Evolutionary conservation across 192 early-diverging fungal species (phyloP).

Genomic region (Coemansia sp.): DNA sequence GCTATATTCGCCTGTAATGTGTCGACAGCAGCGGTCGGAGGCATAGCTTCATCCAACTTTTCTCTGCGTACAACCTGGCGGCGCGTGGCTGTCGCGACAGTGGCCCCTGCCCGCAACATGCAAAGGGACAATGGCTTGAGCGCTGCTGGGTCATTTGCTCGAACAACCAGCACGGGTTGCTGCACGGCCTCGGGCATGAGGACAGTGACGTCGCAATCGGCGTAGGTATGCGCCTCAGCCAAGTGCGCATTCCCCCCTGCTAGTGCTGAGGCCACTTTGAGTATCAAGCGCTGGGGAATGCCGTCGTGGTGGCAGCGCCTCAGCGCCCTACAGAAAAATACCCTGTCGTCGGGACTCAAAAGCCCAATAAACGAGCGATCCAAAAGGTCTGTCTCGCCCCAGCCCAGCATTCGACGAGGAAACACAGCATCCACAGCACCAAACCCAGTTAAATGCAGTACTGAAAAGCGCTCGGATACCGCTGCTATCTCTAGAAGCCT

Average conservation of each 20-base stretch:
- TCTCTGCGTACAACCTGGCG: slow-evolving; percentile 18
- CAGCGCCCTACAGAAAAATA: slow-evolving; percentile 44
- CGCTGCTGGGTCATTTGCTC: slow-evolving; percentile 32
- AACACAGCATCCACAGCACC: slow-evolving; percentile 49
- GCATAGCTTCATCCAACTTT: slow-evolving; percentile 10
- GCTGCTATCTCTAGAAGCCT: slow-evolving; percentile 27
- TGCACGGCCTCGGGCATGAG: slow-evolving; percentile 49
- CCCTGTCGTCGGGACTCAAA: slow-evolving; percentile 39
- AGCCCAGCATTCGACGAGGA: slow-evolving; percentile 48
- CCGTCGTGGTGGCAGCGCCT: slow-evolving; percentile 43
- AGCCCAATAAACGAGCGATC: slow-evolving; percentile 51
- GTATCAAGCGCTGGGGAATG: slow-evolving; percentile 43
- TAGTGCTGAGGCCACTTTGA: slow-evolving; percentile 22
- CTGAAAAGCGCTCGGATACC: slow-evolving; percentile 31
- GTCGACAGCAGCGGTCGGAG: neutral
- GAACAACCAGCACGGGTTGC: slow-evolving; percentile 49
- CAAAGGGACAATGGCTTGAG: neutral
- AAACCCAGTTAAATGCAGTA: slow-evolving; percentile 48
- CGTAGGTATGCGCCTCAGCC: slow-evolving; percentile 12
- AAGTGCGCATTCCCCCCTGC: neutral
- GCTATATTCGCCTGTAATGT: neutral
- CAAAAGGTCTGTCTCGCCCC: slow-evolving; percentile 33
- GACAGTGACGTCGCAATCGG: slow-evolving; percentile 54
- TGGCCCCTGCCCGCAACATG: slow-evolving; percentile 8
- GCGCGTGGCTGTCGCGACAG: slow-evolving; percentile 8